Base-by-base conservation (phyloP, 805 yeast genomes). In the Starmerella sirachaensis region DNA sequence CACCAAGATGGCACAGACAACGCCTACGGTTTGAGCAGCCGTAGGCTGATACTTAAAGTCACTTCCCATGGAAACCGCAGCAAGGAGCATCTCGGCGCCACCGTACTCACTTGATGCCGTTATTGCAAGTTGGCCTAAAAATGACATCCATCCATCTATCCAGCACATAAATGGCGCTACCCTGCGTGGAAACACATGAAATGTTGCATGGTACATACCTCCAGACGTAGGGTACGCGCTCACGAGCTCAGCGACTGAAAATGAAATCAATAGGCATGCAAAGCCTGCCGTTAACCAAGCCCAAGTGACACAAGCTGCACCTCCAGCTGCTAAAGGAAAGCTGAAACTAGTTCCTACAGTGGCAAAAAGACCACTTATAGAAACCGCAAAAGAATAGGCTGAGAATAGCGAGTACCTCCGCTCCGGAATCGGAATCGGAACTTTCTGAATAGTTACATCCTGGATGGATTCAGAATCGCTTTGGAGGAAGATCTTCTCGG, bases 201-300 rank as follows among this genome's bases (percentile, higher is more conserved):
- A 38, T 35, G 51, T 48, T 9, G 84, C 81, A 48, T 76, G 74
- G 52, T 76, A 79, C 31, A 78, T 59, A 12, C 86, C 86, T 35
- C 86, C 86, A 12, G 80, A 70, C 1, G 86, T 78, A 21, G 88
- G 86, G 45, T 76, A 69, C 1, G 84, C 70, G 28, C 76, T 68
- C 1, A 78, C 81, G 43, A 76, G 56, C 48, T 76, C 79, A 2
- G 82, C 68, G 72, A 79, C 74, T n/a, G 77, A 42, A 6, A 69
- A 60, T 37, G 78, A 78, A 32, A 70, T 67, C 42, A 65, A 60
- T 44, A 73, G 56, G 42, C 76, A 69, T 34, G 76, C 74, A 28
- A 64, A 33, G 11, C 72, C 68, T 33, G 74, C 68, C 20, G 68
- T 62, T 37, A 70, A 58, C 78, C 79, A 74, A 39, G 74, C 71